Evolutionary conservation across 805 yeast genomes (phyloP), one percentile per base, ranked within the genome.

Genomic region (Cyberlindnera japonica): DNA sequence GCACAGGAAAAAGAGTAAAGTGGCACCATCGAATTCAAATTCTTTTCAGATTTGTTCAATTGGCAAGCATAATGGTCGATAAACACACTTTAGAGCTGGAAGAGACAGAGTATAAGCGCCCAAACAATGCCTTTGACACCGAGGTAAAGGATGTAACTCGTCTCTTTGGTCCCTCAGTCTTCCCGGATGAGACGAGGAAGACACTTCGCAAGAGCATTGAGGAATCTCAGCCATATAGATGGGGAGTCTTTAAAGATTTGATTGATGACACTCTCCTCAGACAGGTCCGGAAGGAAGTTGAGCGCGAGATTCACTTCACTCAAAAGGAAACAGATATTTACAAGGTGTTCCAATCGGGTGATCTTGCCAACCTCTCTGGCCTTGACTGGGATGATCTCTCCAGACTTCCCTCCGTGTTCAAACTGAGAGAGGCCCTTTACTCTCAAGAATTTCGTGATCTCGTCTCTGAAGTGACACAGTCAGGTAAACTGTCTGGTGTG

Each of bases 271-370:
- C 79, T 2, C 64, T 95, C 27, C 65, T 93, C 39, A 68, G 93
- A 47, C 72, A 75, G 22, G 98, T 95, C 2, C 74, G 98, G 36
- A 76, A 77, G 42, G 99, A 93, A 61, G 89, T 95, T 19, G 74
- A 86, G 49, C 65, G 71, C 3, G 83, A 89, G 55, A 82, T 93
- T 46, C 93, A 86, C 32, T 93, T 95, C 69, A 89, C 98, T 9
- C 79, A 81, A 52, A 93, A 95, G 62, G 99, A 95, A 62, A 93
- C 99, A 0, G 99, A 93, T 59, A 93, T 93, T 48, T 93, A 93
- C 64, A 90, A 87, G 61, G 95, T 91, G 22, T 80, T 65, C 65
- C 97, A 81, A 68, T 85, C 77, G 65, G 99, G 83, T 59, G 96
- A 88, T 63, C 73, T 93, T 51, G 96, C 96, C 30, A 95, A 93